Evolutionary conservation across 495 filamentous ascomycete species (phyloP).

Genomic region (Penicillium verhagenii): DNA sequence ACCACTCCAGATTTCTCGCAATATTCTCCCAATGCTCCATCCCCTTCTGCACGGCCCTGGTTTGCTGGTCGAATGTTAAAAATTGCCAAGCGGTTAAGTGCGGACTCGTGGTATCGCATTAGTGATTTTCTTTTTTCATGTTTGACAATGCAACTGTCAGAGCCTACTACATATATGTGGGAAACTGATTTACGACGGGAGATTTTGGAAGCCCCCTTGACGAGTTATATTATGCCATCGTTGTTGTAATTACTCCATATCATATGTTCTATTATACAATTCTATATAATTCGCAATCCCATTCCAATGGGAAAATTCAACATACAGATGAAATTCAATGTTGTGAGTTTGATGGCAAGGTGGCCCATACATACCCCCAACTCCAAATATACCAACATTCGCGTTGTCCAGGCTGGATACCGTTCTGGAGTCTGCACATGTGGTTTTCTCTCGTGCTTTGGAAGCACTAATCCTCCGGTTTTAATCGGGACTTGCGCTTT

Average conservation of each 20-base stretch:
- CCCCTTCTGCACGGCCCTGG: conserved; percentile 38
- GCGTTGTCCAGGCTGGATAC: too few species aligned
- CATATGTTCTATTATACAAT: not conserved
- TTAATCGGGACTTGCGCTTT: too few species aligned
- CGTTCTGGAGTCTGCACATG: too few species aligned
- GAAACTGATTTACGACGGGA: conserved; percentile 34
- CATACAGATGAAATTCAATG: too few species aligned
- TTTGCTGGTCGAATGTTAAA: conserved; percentile 44
- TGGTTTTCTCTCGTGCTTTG: too few species aligned
- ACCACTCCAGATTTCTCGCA: conserved; percentile 29
- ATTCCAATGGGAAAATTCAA: too few species aligned
- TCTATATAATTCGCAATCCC: not conserved
- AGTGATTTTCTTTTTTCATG: conserved; percentile 35
- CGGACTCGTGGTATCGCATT: conserved; percentile 32
- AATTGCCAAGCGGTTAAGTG: conserved; percentile 37
- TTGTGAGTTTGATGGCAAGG: too few species aligned
- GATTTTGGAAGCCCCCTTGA: conserved; percentile 36
- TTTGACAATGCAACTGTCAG: conserved; percentile 29
- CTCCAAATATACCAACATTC: too few species aligned
- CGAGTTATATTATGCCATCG: conserved; percentile 36
- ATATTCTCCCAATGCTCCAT: conserved; percentile 25
- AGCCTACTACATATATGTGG: conserved; percentile 24
- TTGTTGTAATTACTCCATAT: conserved; percentile 2
- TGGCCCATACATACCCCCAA: too few species aligned
- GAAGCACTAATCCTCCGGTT: too few species aligned